Base-by-base conservation (phyloP, 2,329 filamentous ascomycete genomes). In the Cercospora citrullina region DNA sequence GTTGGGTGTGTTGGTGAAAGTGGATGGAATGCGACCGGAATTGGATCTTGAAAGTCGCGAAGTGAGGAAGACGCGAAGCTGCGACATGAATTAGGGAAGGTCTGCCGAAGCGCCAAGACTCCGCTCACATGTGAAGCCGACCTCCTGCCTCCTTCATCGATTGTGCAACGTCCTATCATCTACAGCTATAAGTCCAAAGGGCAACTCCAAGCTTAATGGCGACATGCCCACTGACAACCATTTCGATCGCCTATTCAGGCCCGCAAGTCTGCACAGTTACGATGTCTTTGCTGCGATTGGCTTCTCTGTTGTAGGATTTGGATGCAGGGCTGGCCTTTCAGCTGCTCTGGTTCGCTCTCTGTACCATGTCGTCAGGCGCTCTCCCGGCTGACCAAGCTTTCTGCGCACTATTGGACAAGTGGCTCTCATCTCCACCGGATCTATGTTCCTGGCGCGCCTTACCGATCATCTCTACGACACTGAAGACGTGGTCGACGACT, bases 51-150 rank as follows among this genome's bases (percentile, higher is more conserved):
- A 60, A 60, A 18, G 57, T 60, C 57, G 57, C 57, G 57, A 39
- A 23, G 57, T 60, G n/a, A 48, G 45, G 57, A 59, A 59, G 28
- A 60, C 57, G 57, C 57, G 57, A 39, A 60, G 57, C 57, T 60
- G 57, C 12, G 42, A 4, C 4, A 4, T 5, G 18, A 6, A 4
- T 39, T n/a, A 5, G 2, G 57, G 57, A 60, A 60, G 57, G 57
- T 60, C 33, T 60, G 57, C 57, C 57, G 57, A 23, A 14, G 6
- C 10, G 53, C 53, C 57, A 31, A 60, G 26, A n/a, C 36, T n/a
- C 5, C 36, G 4, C 4, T 36, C 5, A 6, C 33, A 36, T 16
- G 16, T 39, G 33, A 39, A 39, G 33, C 5, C 5, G 5, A 16
- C 33, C 14, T 39, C 33, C 7, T 12, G 14, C 5, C 14, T 39